These are phyloP conservation scores for Amphirosellinia nigrospora DNA, from an alignment of 495 filamentous ascomycete species.

Conservation along the genomic window DNA sequence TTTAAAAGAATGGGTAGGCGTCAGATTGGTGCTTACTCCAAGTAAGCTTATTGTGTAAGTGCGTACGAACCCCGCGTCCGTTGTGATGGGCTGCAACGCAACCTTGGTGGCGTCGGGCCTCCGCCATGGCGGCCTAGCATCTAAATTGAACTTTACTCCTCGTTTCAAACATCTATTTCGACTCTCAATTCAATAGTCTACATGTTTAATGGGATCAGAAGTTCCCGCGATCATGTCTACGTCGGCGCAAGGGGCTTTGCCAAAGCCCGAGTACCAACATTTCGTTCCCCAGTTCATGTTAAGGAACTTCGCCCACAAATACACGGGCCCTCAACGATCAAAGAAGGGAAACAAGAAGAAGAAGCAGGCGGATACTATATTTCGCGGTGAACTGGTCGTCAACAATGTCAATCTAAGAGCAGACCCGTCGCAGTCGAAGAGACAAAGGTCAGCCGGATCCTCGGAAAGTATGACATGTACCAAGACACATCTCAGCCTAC, in stretches of 20 bases:
- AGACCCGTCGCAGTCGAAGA: conserved; percentile 35
- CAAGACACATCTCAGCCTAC: conserved; percentile 37
- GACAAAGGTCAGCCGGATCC: conserved; percentile 43
- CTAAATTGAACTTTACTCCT: not conserved
- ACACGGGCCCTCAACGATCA: conserved; percentile 19
- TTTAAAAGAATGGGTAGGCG: not conserved
- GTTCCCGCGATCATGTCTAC: not conserved
- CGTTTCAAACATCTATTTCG: not conserved
- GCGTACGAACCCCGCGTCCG: conserved; percentile 9
- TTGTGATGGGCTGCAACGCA: not conserved
- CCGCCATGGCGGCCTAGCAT: not conserved
- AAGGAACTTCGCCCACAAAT: conserved; percentile 47
- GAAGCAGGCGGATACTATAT: conserved; percentile 33
- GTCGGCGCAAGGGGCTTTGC: not conserved
- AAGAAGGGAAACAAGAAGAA: conserved; percentile 25
- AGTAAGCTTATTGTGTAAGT: not conserved
- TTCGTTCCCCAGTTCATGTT: conserved; percentile 57
- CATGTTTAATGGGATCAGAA: not conserved
- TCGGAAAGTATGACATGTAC: conserved; percentile 55
- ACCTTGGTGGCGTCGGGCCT: not conserved
- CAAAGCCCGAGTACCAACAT: conserved; percentile 50
- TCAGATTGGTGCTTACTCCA: not conserved
- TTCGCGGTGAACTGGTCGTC: conserved; percentile 34
- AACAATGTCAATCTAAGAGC: conserved; percentile 32
- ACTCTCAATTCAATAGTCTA: not conserved